Evolutionary conservation across 805 yeast genomes (phyloP).

Genomic region (Starmerella sp.): DNA sequence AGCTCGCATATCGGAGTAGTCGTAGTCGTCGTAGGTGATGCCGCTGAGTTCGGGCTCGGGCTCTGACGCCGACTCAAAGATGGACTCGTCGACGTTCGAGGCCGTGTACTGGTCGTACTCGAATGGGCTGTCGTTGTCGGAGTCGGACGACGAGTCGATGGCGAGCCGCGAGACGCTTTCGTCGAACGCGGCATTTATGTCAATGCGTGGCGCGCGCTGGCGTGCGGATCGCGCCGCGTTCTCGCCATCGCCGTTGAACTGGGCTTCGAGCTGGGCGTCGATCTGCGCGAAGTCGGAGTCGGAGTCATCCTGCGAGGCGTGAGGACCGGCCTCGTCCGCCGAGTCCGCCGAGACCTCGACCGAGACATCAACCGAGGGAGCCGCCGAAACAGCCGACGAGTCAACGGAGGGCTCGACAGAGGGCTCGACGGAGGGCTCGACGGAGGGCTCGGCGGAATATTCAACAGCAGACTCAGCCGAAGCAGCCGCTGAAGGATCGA

Average conservation of each 20-base stretch:
- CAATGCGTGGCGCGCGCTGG: background rate
- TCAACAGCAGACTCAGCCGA: background rate
- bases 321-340: no score
- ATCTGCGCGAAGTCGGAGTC: background rate
- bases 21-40: background rate
- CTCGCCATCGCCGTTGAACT: background rate
- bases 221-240: background rate
- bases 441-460: no score
- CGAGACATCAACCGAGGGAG: no score
- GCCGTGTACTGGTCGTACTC: conserved; percentile 3
- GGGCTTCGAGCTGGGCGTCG: background rate
- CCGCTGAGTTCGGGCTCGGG: background rate
- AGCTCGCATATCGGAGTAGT: background rate
- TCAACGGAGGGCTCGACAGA: no score
- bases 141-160: background rate
- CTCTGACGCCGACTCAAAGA: background rate
- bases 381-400: no score
- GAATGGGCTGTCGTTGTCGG: background rate
- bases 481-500: background rate
- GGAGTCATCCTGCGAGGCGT: background rate
- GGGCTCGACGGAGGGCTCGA: no score
- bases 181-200: background rate
- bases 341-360: no score
- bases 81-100: conserved; percentile 1
- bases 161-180: conserved; percentile 4